Conservation (phyloP, 371 early-diverging fungal species). For the Thermomucor indicae-seudaticae region DNA sequence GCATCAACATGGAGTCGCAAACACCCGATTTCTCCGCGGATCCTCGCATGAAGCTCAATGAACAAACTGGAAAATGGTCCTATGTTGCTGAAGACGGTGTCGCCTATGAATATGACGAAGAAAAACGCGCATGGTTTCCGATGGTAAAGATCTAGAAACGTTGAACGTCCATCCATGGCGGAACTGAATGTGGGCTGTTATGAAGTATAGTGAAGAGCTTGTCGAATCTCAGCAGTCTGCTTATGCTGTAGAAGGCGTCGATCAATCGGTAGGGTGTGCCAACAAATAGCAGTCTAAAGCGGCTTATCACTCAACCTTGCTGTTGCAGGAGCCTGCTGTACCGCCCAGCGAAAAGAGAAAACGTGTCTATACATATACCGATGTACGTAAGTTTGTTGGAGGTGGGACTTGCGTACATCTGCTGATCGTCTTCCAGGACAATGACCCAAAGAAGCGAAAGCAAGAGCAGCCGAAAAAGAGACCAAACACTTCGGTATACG, state of each 20-base stretch:
- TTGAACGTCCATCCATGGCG: background rate
- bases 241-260: slow-evolving; percentile 63
- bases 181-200: background rate
- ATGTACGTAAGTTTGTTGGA: slow-evolving; percentile 16
- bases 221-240: slow-evolving; percentile 79
- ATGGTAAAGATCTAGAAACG: slow-evolving; percentile 50
- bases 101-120: slow-evolving; percentile 79
- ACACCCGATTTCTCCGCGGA: slow-evolving; percentile 31
- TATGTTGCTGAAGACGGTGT: slow-evolving; percentile 73
- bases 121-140: slow-evolving; percentile 86
- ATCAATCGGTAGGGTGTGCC: slow-evolving; percentile 37
- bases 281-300: background rate
- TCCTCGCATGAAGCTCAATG: slow-evolving; percentile 55
- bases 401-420: background rate
- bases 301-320: background rate
- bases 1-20: too few species aligned
- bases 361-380: slow-evolving; percentile 28
- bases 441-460: slow-evolving; percentile 42
- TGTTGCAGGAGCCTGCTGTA: slow-evolving; percentile 12
- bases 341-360: slow-evolving; percentile 33
- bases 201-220: slow-evolving; percentile 70
- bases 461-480: slow-evolving; percentile 43
- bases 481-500: slow-evolving; percentile 78
- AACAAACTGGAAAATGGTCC: slow-evolving; percentile 70
- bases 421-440: slow-evolving; percentile 2